Conservation (phyloP, 225 moss, liverwort and hornwort species). For the Polytrichum commune region DNA sequence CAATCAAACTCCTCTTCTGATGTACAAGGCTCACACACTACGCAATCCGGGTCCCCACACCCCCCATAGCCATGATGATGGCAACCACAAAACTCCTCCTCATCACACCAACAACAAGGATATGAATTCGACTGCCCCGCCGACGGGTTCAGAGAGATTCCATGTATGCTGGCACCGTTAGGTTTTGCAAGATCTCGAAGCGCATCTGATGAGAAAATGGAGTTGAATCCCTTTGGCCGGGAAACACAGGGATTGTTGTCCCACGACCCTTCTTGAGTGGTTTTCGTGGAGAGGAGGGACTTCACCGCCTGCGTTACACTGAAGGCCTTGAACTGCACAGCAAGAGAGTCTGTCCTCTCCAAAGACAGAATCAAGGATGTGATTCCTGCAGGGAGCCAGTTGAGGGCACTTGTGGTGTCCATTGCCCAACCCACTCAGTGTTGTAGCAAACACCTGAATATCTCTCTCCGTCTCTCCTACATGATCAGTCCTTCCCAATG, state of each 20-base stretch:
- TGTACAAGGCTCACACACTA: slow-evolving; percentile 29
- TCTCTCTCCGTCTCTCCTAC: no score
- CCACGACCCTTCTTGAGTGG: background rate
- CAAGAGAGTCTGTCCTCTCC: slow-evolving; percentile 37
- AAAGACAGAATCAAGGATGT: slow-evolving; percentile 38
- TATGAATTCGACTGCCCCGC: slow-evolving; percentile 10
- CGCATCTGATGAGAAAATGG: slow-evolving; percentile 28
- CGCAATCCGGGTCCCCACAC: slow-evolving; percentile 33
- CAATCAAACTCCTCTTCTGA: slow-evolving; percentile 38
- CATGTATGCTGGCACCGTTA: slow-evolving; percentile 10
- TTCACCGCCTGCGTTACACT: slow-evolving; percentile 53
- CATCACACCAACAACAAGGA: slow-evolving; percentile 15
- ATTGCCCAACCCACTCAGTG: slow-evolving; percentile 16
- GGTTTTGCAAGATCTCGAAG: slow-evolving; percentile 40
- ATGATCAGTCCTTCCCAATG: no score
- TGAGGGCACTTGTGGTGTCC: slow-evolving; percentile 38
- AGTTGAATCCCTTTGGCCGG: slow-evolving; percentile 9
- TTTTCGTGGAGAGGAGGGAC: slow-evolving; percentile 24
- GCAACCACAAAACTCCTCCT: slow-evolving; percentile 38
- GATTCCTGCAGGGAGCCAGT: slow-evolving; percentile 46
- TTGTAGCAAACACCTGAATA: no score
- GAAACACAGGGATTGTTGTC: slow-evolving; percentile 8
- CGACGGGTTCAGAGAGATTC: slow-evolving; percentile 16
- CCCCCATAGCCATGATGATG: slow-evolving; percentile 15
- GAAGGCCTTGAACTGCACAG: slow-evolving; percentile 48